Conservation (phyloP, 176 grass and related monocot genomes). For the Rhynchospora breviuscula region DNA sequence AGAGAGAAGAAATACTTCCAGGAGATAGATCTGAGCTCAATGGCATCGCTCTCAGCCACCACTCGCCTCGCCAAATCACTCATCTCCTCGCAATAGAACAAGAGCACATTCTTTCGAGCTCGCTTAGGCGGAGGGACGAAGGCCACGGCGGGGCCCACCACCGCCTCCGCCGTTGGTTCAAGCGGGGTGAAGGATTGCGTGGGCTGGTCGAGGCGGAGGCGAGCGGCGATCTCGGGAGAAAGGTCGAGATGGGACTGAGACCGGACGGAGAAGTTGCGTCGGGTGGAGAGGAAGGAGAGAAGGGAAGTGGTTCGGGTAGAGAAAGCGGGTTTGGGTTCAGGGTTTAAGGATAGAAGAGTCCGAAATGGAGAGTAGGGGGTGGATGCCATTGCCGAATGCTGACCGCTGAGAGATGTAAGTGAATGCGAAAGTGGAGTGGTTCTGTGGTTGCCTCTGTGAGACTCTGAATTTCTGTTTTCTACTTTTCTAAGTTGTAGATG, state of each 20-base stretch:
- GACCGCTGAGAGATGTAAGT: not conserved
- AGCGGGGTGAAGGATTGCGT: constrained; percentile 32
- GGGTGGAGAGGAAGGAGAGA: constrained; percentile 21
- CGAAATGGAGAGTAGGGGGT: constrained; percentile 28
- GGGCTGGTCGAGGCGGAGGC: constrained; percentile 35
- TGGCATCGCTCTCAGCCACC: constrained; percentile 66
- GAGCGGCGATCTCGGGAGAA: constrained; percentile 27
- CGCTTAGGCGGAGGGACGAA: constrained; percentile 1
- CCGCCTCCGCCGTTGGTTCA: constrained; percentile 28
- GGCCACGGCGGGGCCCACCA: constrained; percentile 1
- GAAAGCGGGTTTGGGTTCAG: constrained; percentile 8
- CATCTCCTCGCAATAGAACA: constrained; percentile 99
- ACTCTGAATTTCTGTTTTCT: no score
- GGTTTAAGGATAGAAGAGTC: constrained; percentile 20
- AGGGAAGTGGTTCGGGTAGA: not conserved
- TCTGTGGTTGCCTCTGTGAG: no score
- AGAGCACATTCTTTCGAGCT: constrained; percentile 55
- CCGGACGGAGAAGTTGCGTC: constrained; percentile 32
- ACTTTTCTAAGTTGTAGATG: no score
- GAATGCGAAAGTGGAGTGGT: no score
- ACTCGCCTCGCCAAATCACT: constrained; percentile 58
- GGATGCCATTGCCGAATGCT: constrained; percentile 32
- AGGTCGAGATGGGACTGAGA: constrained; percentile 50
- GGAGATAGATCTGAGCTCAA: constrained; percentile 69
- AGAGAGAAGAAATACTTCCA: constrained; percentile 54